Evolutionary conservation across 768 basidiomycete genomes (phyloP), one percentile per base, ranked within the genome.

Genomic region (Tricholoma flavovirens): DNA sequence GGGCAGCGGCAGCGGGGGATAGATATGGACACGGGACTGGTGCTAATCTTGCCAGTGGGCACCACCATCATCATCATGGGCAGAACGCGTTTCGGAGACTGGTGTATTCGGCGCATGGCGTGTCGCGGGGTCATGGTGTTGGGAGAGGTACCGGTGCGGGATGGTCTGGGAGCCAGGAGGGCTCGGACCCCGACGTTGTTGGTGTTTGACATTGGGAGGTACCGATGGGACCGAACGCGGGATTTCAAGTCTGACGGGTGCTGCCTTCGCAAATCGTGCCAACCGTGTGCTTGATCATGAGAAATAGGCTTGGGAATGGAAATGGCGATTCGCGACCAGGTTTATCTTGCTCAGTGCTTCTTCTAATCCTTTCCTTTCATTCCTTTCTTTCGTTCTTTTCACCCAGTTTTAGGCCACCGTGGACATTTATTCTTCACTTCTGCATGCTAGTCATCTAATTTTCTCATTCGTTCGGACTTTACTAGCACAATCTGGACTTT

Each of bases 71-170:
- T 3, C 57, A 56, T 24, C 58, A 59, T 8, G 59, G 60, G 6
- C 57, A 66, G 8, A 69, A 66, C 43, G 61, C 69, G 33, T 66
- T 73, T 30, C 66, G 66, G 58, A 60, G 69, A 54, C 62, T 71
- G 35, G 68, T 71, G 19, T 61, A 67, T 43, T 49, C 46, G 26
- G 52, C 43, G 26, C 63, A 66, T 58, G 70, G 69, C 29, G 63
- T 61, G 55, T 66, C 69, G 51, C 57, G 53, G 7, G 55, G 58
- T n/a, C n/a, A n/a, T n/a, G n/a, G n/a, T n/a, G 56, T 57, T 38
- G 56, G 53, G 30, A 60, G 49, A 33, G 52, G n/a, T n/a, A n/a
- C n/a, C n/a, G n/a, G 36, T 40, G 36, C 49, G 53, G 50, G 43
- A 12, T 45, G 43, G n/a, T n/a, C n/a, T n/a, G n/a, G n/a, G 43